These are phyloP conservation scores for Xylariaceae sp. DNA, from an alignment of 2,329 filamentous ascomycete species.

Conservation along the genomic window DNA sequence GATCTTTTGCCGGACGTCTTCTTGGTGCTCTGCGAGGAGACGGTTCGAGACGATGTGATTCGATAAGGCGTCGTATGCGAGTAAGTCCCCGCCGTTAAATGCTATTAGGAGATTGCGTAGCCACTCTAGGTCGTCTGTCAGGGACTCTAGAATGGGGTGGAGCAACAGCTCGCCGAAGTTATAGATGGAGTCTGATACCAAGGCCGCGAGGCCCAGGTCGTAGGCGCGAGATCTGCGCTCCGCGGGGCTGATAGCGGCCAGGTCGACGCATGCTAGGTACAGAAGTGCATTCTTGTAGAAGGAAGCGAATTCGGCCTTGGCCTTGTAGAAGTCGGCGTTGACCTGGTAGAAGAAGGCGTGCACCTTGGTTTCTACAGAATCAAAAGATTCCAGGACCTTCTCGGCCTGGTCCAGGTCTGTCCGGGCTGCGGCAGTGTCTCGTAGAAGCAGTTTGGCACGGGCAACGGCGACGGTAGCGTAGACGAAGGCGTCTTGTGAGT, in stretches of 20 bases:
- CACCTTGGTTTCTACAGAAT: slow-evolving; percentile 90
- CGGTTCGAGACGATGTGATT: slow-evolving; percentile 75
- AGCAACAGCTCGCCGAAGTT: slow-evolving; percentile 99
- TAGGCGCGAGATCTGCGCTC: slow-evolving; percentile 83
- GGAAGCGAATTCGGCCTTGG: slow-evolving; percentile 85
- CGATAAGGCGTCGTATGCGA: slow-evolving; percentile 76
- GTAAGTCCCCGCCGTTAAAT: slow-evolving; percentile 92
- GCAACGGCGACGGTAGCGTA: slow-evolving; percentile 90
- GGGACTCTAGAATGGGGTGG: slow-evolving; percentile 87
- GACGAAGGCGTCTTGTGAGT: slow-evolving; percentile 91
- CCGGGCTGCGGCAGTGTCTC: slow-evolving; percentile 74
- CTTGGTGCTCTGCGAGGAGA: slow-evolving; percentile 71
- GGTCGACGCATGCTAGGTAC: slow-evolving; percentile 92
- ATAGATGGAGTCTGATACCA: slow-evolving; percentile 94
- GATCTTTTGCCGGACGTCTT: slow-evolving; percentile 93
- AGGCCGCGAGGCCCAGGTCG: slow-evolving; percentile 84
- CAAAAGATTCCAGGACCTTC: slow-evolving; percentile 81
- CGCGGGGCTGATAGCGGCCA: slow-evolving; percentile 63
- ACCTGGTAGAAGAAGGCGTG: slow-evolving; percentile 95
- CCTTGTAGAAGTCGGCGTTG: slow-evolving; percentile 92
- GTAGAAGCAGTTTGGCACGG: slow-evolving; percentile 74
- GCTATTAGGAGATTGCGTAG: slow-evolving; percentile 92
- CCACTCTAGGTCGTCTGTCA: slow-evolving; percentile 77
- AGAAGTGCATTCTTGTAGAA: slow-evolving; percentile 98
- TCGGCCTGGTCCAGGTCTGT: slow-evolving; percentile 84